Percentiles rank a stretch among this genome's conserved stretches.
These are phyloP conservation scores for Scenedesmus sp. DNA, from an alignment of 163 green algal species.

Conservation along the genomic window DNA sequence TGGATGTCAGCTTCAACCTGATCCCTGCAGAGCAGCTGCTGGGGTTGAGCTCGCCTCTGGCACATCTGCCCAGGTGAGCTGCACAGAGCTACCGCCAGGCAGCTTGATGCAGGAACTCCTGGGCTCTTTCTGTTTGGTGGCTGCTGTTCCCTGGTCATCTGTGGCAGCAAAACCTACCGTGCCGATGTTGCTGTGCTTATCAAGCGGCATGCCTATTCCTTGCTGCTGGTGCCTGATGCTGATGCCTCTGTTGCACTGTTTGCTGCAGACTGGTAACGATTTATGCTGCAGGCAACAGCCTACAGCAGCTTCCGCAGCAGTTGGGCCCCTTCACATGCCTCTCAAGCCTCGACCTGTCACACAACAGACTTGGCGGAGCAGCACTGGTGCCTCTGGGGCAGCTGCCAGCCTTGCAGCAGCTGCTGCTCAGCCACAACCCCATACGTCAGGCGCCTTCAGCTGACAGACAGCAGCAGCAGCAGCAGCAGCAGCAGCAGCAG, in stretches of 20 bases:
- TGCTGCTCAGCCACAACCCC: conserved; percentile 23
- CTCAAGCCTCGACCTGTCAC: neutral
- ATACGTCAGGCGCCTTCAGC: neutral
- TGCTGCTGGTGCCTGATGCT: neutral
- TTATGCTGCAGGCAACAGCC: conserved; percentile 27
- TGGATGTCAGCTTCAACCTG: conserved; percentile 54
- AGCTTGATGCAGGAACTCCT: neutral
- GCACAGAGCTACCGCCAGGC: neutral
- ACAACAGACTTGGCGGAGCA: conserved; percentile 19
- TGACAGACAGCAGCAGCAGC: neutral
- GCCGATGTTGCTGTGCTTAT: no score
- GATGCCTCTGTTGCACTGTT: neutral
- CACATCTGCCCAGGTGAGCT: conserved; percentile 32
- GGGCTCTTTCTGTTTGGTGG: neutral
- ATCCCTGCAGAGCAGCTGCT: conserved; percentile 42
- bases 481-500: neutral
- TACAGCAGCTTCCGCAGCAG: neutral
- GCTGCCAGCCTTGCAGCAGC: conserved; percentile 34
- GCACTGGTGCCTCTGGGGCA: neutral
- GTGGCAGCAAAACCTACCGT: neutral
- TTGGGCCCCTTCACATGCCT: conserved; percentile 32
- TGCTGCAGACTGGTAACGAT: conserved; percentile 21
- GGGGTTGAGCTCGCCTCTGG: conserved; percentile 7
- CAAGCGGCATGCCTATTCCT: no score
- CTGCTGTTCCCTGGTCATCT: neutral